A percentile compares a stretch with the other conserved stretches of the same genome.
These are phyloP conservation scores for Vigna trinervia DNA, from an alignment of 306 rosid genomes.

Conservation along the genomic window DNA sequence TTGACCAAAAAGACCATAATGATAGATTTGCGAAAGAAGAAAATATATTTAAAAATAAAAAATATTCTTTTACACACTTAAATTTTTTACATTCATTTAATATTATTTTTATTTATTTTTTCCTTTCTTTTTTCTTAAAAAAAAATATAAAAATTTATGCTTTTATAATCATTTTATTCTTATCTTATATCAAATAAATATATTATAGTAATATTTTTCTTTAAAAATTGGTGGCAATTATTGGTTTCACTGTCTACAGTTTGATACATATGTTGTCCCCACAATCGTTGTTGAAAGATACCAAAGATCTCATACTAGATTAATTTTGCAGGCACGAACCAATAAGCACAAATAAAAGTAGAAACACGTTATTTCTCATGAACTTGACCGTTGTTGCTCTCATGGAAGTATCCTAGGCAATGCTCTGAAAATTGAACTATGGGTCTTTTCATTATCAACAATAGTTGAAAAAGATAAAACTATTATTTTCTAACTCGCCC, in stretches of 20 bases:
- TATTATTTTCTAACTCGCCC: not conserved
- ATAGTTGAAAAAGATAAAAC: not conserved
- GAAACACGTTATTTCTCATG: conserved; percentile 30
- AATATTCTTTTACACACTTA: too few species aligned
- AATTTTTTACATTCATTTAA: too few species aligned
- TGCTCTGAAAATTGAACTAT: not conserved
- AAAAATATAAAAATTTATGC: too few species aligned
- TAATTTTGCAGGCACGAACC: not conserved
- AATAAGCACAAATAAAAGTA: conserved; percentile 4
- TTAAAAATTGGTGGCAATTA: not conserved
- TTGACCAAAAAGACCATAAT: not conserved
- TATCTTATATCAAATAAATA: too few species aligned
- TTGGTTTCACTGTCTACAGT: conserved; percentile 12
- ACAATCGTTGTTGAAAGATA: not conserved
- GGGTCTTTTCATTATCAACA: conserved; percentile 27
- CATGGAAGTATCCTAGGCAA: conserved; percentile 26
- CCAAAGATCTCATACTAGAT: not conserved
- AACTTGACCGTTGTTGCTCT: conserved; percentile 20
- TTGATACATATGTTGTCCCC: not conserved
- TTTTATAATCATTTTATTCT: too few species aligned
- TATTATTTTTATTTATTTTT: too few species aligned
- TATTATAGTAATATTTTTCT: too few species aligned
- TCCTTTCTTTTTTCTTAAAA: too few species aligned
- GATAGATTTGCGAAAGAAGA: not conserved
- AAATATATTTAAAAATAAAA: not conserved